Conservation (phyloP, 805 yeast genomes). For the Cyberlindnera suaveolens region DNA sequence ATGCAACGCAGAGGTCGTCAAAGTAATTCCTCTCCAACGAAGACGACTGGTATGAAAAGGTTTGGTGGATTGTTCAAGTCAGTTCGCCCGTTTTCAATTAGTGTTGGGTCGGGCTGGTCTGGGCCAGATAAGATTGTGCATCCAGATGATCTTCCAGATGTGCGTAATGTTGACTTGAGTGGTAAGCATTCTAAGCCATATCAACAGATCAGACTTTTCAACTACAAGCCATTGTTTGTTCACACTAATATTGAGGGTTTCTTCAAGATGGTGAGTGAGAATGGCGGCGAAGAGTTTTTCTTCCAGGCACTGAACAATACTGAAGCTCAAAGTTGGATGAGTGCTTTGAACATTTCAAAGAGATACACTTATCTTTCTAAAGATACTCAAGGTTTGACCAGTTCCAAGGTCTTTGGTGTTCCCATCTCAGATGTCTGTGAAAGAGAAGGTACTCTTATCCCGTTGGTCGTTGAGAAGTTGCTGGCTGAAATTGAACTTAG, state of each 20-base stretch:
- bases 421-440: constrained; percentile 73
- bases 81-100: constrained; percentile 55
- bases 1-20: constrained; percentile 16
- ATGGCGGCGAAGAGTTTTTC: constrained; percentile 45
- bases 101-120: constrained; percentile 33
- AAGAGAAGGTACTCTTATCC: constrained; percentile 58
- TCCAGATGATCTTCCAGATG: constrained; percentile 56
- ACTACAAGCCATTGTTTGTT: constrained; percentile 30
- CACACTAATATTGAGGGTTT: constrained; percentile 33
- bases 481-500: constrained; percentile 75
- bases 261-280: constrained; percentile 36
- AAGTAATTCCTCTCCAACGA: constrained; percentile 15
- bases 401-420: constrained; percentile 72
- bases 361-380: constrained; percentile 37
- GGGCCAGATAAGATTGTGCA: constrained; percentile 40
- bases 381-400: constrained; percentile 32
- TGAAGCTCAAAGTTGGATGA: constrained; percentile 75
- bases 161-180: constrained; percentile 34
- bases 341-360: constrained; percentile 32
- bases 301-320: constrained; percentile 59
- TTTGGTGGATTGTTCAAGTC: constrained; percentile 54
- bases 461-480: constrained; percentile 58
- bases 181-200: constrained; percentile 41
- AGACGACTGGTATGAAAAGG: constrained; percentile 30
- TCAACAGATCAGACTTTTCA: constrained; percentile 38